Conservation (phyloP, 176 grass and related monocot genomes). For the Oryza coarctata region DNA sequence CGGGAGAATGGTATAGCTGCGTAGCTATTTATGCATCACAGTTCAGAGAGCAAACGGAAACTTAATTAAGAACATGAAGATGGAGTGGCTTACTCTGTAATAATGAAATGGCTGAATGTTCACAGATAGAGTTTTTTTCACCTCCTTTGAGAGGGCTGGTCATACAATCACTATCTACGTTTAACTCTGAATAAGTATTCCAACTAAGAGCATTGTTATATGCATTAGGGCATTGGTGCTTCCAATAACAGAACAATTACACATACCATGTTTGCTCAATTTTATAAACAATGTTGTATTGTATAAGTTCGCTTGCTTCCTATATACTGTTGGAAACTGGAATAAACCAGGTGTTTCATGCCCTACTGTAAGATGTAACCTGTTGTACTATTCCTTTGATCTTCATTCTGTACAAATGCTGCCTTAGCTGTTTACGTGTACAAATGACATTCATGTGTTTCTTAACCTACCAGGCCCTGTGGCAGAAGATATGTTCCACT, state of each 20-base stretch:
- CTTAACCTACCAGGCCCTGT: constrained; percentile 38
- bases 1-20: not conserved
- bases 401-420: not conserved
- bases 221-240: not conserved
- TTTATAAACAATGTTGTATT: not conserved
- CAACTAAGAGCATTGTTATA: not conserved
- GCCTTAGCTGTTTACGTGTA: not conserved
- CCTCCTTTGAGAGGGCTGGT: too few species aligned
- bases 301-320: not conserved
- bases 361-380: not conserved
- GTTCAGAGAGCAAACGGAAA: not conserved
- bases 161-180: too few species aligned
- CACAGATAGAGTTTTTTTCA: too few species aligned
- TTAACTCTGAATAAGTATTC: not conserved
- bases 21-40: not conserved
- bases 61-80: too few species aligned
- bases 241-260: not conserved
- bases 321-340: not conserved
- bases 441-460: not conserved
- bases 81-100: not conserved
- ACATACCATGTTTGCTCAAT: not conserved
- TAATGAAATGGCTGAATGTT: not conserved
- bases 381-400: not conserved
- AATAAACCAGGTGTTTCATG: not conserved
- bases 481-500: constrained; percentile 68